A percentile compares a stretch with the other conserved stretches of the same genome.
Conservation (phyloP, 768 basidiomycete species). For the Royoungia palumana region DNA sequence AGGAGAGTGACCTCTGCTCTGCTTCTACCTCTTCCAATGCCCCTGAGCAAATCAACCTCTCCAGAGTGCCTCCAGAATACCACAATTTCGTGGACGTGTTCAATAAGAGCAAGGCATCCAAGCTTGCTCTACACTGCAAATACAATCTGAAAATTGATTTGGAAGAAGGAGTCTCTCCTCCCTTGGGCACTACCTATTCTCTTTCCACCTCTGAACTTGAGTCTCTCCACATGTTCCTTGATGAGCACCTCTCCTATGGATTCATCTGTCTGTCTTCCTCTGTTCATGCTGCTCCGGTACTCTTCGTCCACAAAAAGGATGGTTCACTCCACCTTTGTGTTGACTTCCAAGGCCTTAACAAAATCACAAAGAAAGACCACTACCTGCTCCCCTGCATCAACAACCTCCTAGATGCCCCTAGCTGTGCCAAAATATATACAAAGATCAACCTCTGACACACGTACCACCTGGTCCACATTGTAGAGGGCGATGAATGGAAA, state of each 20-base stretch:
- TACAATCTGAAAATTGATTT: too few species aligned
- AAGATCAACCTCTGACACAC: conserved; percentile 19
- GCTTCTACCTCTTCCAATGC: too few species aligned
- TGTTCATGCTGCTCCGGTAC: too few species aligned
- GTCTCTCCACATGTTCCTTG: too few species aligned
- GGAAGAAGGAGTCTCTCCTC: too few species aligned
- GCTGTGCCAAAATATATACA: conserved; percentile 22
- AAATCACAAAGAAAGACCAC: conserved; percentile 23
- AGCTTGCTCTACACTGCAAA: too few species aligned
- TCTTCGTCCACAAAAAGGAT: not conserved
- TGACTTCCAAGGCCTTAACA: conserved; percentile 34
- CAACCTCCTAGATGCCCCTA: not conserved
- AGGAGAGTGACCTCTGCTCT: not conserved
- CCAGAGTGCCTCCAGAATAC: not conserved
- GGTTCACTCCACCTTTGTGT: conserved; percentile 22
- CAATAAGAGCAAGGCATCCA: not conserved
- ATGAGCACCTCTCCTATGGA: too few species aligned
- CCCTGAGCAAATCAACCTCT: not conserved
- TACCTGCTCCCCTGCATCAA: conserved; percentile 31
- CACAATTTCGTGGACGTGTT: not conserved
- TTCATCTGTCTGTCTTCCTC: too few species aligned
- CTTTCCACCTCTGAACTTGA: too few species aligned
- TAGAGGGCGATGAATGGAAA: not conserved
- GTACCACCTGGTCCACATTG: conserved; percentile 3
- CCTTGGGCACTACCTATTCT: too few species aligned